These are phyloP conservation scores for Starmerella sirachaensis DNA, from an alignment of 805 yeast genomes.

Conservation along the genomic window DNA sequence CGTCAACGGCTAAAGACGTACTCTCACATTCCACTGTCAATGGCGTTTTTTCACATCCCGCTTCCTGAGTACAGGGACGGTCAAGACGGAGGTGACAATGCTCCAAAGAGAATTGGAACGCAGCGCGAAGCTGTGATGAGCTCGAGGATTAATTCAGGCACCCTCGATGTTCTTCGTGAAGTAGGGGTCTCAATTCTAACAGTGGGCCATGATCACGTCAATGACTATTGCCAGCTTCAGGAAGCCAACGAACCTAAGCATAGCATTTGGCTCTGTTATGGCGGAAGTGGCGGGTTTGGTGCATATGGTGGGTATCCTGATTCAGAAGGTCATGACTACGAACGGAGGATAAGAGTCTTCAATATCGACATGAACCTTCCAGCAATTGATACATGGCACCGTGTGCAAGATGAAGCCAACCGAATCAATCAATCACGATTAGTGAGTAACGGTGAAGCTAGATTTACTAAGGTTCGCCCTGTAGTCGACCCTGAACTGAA, in stretches of 20 bases:
- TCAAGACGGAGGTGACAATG: conserved; percentile 13
- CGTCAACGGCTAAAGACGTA: conserved; percentile 28
- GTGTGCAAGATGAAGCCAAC: conserved; percentile 44
- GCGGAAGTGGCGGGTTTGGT: conserved; percentile 90
- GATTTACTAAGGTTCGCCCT: neutral
- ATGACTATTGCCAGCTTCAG: conserved; percentile 70
- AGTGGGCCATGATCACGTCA: conserved; percentile 94
- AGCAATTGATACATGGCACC: conserved; percentile 56
- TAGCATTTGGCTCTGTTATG: conserved; percentile 76
- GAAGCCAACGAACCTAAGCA: conserved; percentile 22
- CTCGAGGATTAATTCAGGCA: conserved; percentile 58
- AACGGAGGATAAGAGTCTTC: conserved; percentile 65
- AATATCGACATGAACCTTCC: conserved; percentile 45
- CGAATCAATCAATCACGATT: conserved; percentile 41
- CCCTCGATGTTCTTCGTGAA: conserved; percentile 44
- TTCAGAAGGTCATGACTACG: conserved; percentile 45
- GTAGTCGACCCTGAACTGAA: too few relatives aligned
- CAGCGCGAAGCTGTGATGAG: conserved; percentile 67
- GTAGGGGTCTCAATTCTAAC: conserved; percentile 62
- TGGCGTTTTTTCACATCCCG: conserved; percentile 95
- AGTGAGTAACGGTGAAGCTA: conserved; percentile 34
- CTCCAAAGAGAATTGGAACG: conserved; percentile 43
- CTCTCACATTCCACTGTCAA: conserved; percentile 41
- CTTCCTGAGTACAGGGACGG: conserved; percentile 63
- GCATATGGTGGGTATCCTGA: conserved; percentile 76